phyloP scores from a whole-genome alignment of 2,329 filamentous ascomycete species.

The Cladosporium sp. region DNA sequence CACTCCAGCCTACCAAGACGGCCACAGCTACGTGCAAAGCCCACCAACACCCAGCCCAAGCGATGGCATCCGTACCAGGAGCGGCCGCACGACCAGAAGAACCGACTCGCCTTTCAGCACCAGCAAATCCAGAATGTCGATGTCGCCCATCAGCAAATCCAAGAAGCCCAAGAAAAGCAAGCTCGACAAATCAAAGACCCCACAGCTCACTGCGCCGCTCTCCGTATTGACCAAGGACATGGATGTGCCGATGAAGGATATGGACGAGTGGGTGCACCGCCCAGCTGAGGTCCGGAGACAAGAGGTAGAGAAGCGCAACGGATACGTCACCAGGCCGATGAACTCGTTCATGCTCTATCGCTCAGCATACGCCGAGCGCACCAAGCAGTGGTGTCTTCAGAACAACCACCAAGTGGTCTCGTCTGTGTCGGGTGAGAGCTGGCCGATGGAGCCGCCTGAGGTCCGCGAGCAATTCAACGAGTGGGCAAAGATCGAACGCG shows the following conservation, averaged over 20 bases:
- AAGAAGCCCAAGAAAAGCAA: constrained; percentile 49
- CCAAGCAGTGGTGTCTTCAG: constrained; percentile 75
- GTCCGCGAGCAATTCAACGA: constrained; percentile 74
- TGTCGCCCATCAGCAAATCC: constrained; percentile 36
- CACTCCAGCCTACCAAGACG: constrained; percentile 27
- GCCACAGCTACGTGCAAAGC: constrained; percentile 32
- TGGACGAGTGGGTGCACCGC: constrained; percentile 76
- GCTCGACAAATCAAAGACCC: constrained; percentile 48
- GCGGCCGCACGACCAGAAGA: constrained; percentile 39
- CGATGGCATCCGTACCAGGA: constrained; percentile 43
- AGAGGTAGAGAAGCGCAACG: constrained; percentile 70
- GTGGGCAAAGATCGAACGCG: constrained; percentile 76
- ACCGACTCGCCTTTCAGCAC: constrained; percentile 40
- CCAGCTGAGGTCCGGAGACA: constrained; percentile 63
- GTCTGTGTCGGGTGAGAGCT: constrained; percentile 80
- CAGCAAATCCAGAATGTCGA: constrained; percentile 34
- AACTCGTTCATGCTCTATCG: constrained; percentile 99
- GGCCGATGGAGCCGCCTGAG: constrained; percentile 75
- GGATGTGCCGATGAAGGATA: constrained; percentile 69
- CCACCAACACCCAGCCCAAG: constrained; percentile 48
- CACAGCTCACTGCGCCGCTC: constrained; percentile 65
- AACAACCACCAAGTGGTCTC: constrained; percentile 96
- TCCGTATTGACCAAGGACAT: constrained; percentile 69
- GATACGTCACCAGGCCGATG: constrained; percentile 87
- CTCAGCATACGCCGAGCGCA: constrained; percentile 84